Evolutionary conservation across 2,329 filamentous ascomycete genomes (phyloP), one percentile per base, ranked within the genome.

Genomic region (Trichophyton mentagrophytes): DNA sequence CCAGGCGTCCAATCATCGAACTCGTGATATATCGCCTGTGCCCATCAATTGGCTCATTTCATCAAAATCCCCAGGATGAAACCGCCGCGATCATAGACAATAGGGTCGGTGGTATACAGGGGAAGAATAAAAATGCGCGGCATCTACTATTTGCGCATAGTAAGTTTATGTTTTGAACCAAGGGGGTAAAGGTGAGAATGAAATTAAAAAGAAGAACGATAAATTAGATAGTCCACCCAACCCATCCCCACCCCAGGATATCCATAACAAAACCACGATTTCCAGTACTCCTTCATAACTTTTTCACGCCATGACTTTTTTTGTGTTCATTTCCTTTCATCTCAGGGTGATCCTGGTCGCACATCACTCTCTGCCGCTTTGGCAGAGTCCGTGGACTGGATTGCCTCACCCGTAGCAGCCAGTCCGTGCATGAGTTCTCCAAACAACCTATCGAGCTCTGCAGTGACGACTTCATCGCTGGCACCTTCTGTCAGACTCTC

Each of bases 381-480:
- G 20, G 58, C 61, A 4, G 33, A 47, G 33, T 67, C 64, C 11
- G 63, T 62, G 2, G 46, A 59, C 20, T 65, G 65, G 11, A 67
- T 59, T 68, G 62, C 71, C 61, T 74, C 69, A 3, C 70, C 70
- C 8, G 73, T 74, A 1, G 70, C 71, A 3, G 68, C 68, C 20
- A 77, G 66, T 7, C 73, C 73, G 61, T 69, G 69, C 44, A 74
- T 64, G 61, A 77, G 73, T 56, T 73, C 71, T 36, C 68, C 71
- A 6, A 78, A 65, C 57, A 78, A 63, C 25, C 76, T 67, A 62
- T 75, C 72, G 60, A 78, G 64, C 63, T 78, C 76, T 2, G 66
- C 68, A 4, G 70, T 67, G 13, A 78, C 67, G 7, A 69, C 66
- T 2, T 68, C 65, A 49, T 75, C 72, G 27, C 71, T 69, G 3